A percentile compares a stretch with the other conserved stretches of the same genome.
Conservation (phyloP, 2,329 filamentous ascomycete genomes). For the Arthroderma sp. region DNA sequence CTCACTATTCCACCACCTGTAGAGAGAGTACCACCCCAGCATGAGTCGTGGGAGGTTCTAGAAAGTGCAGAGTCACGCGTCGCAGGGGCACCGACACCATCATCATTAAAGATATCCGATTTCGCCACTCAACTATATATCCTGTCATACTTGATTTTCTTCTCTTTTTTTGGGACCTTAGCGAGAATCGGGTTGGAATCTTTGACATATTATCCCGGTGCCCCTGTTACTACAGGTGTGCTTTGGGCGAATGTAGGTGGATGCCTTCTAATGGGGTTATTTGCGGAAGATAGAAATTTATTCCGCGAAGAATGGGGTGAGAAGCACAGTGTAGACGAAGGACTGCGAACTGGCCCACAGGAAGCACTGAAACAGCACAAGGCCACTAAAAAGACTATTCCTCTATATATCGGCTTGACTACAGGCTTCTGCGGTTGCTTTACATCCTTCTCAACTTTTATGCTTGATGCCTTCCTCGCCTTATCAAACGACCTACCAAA, state of each 20-base stretch:
- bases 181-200: slow-evolving; percentile 68
- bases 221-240: slow-evolving; percentile 59
- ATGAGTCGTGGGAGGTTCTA: slow-evolving; percentile 26
- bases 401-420: slow-evolving; percentile 72
- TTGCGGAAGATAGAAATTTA: slow-evolving; percentile 62
- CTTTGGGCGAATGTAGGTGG: slow-evolving; percentile 84
- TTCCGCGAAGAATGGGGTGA: slow-evolving; percentile 56
- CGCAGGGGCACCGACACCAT: slow-evolving; percentile 9
- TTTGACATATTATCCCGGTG: slow-evolving; percentile 64
- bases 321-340: background rate
- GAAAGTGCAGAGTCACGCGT: slow-evolving; percentile 15
- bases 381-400: slow-evolving; percentile 68
- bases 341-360: slow-evolving; percentile 22
- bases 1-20: too few species aligned
- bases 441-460: slow-evolving; percentile 79
- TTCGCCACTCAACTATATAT: slow-evolving; percentile 52
- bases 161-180: slow-evolving; percentile 72
- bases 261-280: slow-evolving; percentile 71
- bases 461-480: slow-evolving; percentile 66
- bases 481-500: slow-evolving; percentile 58
- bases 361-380: slow-evolving; percentile 39
- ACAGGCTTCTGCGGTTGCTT: slow-evolving; percentile 84
- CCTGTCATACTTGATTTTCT: slow-evolving; percentile 70
- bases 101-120: slow-evolving; percentile 13
- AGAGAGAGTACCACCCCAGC: too few species aligned